phyloP scores from a whole-genome alignment of 1,139 yeast genomes.

The Komagataea norvegica region DNA sequence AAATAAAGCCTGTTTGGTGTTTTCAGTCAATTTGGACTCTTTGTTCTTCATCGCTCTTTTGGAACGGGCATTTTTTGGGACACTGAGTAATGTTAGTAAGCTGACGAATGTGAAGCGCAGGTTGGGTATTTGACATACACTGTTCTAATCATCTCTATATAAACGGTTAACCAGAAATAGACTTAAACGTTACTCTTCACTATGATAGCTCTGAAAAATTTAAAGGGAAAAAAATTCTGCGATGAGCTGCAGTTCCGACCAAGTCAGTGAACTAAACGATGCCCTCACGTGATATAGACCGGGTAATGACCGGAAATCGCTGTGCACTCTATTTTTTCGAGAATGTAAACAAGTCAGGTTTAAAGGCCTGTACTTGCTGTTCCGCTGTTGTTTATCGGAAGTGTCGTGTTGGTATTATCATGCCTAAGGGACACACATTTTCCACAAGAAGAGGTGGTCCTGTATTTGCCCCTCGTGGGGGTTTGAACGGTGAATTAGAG shows the following conservation, averaged over 20 bases:
- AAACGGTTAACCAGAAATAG: too few species aligned
- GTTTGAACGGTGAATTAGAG: not conserved
- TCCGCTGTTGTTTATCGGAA: too few species aligned
- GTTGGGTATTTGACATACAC: slow-evolving; percentile 28
- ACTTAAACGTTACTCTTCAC: too few species aligned
- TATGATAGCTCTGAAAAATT: too few species aligned
- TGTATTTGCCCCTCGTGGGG: slow-evolving; percentile 10
- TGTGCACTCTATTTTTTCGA: not conserved
- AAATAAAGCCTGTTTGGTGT: slow-evolving; percentile 84
- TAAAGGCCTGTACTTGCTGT: too few species aligned
- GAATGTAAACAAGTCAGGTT: slow-evolving; percentile 10
- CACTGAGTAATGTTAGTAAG: slow-evolving; percentile 28
- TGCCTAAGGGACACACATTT: slow-evolving; percentile 8
- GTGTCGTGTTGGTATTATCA: too few species aligned
- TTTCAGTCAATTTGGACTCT: slow-evolving; percentile 86
- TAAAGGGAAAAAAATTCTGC: slow-evolving; percentile 5
- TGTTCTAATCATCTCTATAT: slow-evolving; percentile 64
- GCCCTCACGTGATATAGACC: not conserved
- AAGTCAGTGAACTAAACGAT: too few species aligned
- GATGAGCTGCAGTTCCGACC: slow-evolving; percentile 10
- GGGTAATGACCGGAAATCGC: slow-evolving; percentile 1
- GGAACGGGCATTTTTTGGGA: slow-evolving; percentile 93
- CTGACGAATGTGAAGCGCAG: too few species aligned
- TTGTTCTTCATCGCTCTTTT: slow-evolving; percentile 89
- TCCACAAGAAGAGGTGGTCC: slow-evolving; percentile 1